Conservation (phyloP, 2,329 filamentous ascomycete genomes). For the Neoscytalidium dimidiatum region DNA sequence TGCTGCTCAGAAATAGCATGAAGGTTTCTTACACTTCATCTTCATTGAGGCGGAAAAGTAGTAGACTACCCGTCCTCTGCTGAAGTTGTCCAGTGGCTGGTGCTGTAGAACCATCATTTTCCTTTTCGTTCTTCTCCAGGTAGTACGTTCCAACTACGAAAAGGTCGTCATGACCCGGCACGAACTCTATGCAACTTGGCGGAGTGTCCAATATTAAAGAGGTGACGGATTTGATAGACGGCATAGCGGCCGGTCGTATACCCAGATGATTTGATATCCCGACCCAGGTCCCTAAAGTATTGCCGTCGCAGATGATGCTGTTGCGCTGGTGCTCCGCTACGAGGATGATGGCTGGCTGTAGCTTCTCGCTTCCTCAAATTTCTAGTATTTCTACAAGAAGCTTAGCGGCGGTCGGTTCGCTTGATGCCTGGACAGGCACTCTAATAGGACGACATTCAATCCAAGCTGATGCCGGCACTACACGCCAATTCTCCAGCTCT, state of each 20-base stretch:
- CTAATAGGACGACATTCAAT: not conserved
- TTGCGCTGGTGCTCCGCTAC: not conserved
- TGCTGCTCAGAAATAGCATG: constrained; percentile 30
- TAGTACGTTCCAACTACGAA: constrained; percentile 86
- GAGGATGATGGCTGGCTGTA: not conserved
- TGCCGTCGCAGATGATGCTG: not conserved
- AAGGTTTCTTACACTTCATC: constrained; percentile 56
- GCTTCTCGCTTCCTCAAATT: constrained; percentile 13
- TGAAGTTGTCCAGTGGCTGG: constrained; percentile 49
- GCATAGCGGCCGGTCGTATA: constrained; percentile 25
- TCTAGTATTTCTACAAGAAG: not conserved
- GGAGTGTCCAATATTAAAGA: constrained; percentile 64
- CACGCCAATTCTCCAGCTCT: not conserved
- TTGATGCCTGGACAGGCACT: not conserved
- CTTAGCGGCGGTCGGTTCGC: constrained; percentile 3
- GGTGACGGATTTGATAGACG: constrained; percentile 44
- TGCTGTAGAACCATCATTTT: constrained; percentile 24
- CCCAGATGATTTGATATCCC: not conserved
- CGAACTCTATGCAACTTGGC: constrained; percentile 78
- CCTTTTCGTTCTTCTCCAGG: constrained; percentile 56
- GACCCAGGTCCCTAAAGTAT: not conserved
- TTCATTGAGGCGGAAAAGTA: constrained; percentile 62
- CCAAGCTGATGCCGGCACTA: not conserved
- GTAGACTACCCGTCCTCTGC: constrained; percentile 70
- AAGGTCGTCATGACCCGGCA: constrained; percentile 60